Evolutionary conservation across 352 stramenopile genomes (phyloP), one percentile per base, ranked within the genome.

Genomic region (Pythium insidiosum): DNA sequence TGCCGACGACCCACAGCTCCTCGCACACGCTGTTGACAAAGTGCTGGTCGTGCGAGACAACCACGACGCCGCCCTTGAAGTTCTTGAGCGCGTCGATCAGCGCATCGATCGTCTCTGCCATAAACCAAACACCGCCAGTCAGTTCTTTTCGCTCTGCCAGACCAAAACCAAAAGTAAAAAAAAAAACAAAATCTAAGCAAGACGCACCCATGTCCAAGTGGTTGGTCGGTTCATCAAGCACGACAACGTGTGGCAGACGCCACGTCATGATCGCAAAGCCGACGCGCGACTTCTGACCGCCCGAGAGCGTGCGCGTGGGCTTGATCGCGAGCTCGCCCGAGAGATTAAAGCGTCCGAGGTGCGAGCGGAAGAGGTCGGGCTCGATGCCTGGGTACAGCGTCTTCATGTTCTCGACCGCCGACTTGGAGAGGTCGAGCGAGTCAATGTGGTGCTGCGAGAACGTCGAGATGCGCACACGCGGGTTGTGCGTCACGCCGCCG

Each of bases 21-120:
- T 87, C 61, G 53, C 89, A 97, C 29, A 97, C 85, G 50, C 95
- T 94, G 34, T 90, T 97, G 56, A 99, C 94, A 53, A 99, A 99
- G 72, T 98, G 97, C 63, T 97, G 81, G 85, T 99, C 94, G 70
- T 99, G 95, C 3, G 90, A 97, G 15, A 99, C 94, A 35, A 99
- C 82, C 44, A 99, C 72, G 5, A 97, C 94, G 52, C 90, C 95
- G 37, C 97, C 96, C 50, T 95, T 95, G 84, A 97, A 99, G 35
- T 91, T 83, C 16, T 92, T 71, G 29, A 99, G 64, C 15, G 87
- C 95, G 60, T 98, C 94, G 56, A 98, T 96, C 24, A 98, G 69
- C 69, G 89, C 78, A 28, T 90, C 77, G 36, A 93, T 93, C 13
- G 81, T 93, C 61, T 90, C 76, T 81, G 31, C 28, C n/a, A 6